Conservation (phyloP, 2,329 filamentous ascomycete genomes). For the Colletotrichum agaves region DNA sequence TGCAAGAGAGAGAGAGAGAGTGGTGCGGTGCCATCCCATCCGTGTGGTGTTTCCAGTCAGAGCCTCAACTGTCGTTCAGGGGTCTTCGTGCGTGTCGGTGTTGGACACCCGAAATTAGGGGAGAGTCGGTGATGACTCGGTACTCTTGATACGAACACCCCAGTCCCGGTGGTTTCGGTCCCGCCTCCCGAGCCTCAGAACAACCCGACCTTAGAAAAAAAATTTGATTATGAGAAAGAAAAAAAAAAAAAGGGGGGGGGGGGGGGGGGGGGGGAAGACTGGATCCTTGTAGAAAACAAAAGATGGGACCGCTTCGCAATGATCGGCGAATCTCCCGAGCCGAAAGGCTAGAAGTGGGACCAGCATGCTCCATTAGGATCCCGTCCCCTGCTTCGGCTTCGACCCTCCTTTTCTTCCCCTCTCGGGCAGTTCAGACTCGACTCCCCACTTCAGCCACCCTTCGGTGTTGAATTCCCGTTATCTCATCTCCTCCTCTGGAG, state of each 20-base stretch:
- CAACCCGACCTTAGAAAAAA: conserved; percentile 3
- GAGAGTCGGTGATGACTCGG: conserved; percentile 9
- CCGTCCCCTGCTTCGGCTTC: conserved; percentile 2
- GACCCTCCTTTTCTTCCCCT: not conserved
- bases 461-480: conserved; percentile 24
- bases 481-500: not conserved
- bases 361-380: not conserved
- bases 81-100: conserved; percentile 20
- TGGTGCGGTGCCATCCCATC: conserved; percentile 28
- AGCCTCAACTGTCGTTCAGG: conserved; percentile 34
- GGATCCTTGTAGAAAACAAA: conserved; percentile 7
- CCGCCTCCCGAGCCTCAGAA: conserved; percentile 11
- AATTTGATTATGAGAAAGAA: too few relatives aligned
- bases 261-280: too few relatives aligned
- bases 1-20: not conserved
- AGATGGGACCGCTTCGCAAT: conserved; percentile 16
- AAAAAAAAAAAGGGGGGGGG: too few relatives aligned
- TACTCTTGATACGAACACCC: not conserved
- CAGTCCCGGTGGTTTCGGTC: conserved; percentile 29
- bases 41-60: conserved; percentile 32
- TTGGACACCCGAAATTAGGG: not conserved
- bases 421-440: not conserved
- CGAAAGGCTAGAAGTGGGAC: not conserved
- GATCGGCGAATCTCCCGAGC: conserved; percentile 21
- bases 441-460: conserved; percentile 12